Conservation (phyloP, 176 grass and related monocot genomes). For the Hordeum marinum region DNA sequence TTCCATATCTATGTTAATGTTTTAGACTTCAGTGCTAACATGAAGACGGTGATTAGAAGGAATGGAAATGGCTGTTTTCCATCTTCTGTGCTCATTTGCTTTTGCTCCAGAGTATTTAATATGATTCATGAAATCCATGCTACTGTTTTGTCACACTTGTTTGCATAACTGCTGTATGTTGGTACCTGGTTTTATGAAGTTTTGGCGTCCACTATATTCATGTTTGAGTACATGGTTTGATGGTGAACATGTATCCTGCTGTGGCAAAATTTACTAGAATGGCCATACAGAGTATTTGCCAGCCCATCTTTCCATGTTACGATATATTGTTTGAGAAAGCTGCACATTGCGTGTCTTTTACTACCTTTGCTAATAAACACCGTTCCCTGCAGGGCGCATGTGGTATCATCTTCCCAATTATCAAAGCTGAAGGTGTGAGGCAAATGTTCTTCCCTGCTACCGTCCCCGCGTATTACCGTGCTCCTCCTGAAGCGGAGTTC, state of each 20-base stretch:
- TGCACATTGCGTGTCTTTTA: background rate
- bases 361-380: background rate
- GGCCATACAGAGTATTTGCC: background rate
- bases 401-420: constrained; percentile 93
- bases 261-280: background rate
- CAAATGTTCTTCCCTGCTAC: constrained; percentile 99
- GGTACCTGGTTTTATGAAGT: background rate
- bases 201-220: background rate
- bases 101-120: background rate
- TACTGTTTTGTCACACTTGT: background rate
- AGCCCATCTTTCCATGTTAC: background rate
- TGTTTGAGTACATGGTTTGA: background rate
- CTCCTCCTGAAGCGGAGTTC: constrained; percentile 21
- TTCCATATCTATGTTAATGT: background rate
- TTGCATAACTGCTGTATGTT: background rate
- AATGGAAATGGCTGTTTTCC: background rate
- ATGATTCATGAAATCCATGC: background rate
- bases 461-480: constrained; percentile 76
- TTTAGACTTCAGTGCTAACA: background rate
- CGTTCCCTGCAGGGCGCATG: constrained; percentile 57
- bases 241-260: background rate
- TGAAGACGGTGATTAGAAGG: background rate
- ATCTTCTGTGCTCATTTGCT: background rate
- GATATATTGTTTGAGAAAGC: background rate
- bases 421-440: constrained; percentile 92